Base-by-base conservation (phyloP, 441 rosid genomes). In the Sinapis alba region DNA sequence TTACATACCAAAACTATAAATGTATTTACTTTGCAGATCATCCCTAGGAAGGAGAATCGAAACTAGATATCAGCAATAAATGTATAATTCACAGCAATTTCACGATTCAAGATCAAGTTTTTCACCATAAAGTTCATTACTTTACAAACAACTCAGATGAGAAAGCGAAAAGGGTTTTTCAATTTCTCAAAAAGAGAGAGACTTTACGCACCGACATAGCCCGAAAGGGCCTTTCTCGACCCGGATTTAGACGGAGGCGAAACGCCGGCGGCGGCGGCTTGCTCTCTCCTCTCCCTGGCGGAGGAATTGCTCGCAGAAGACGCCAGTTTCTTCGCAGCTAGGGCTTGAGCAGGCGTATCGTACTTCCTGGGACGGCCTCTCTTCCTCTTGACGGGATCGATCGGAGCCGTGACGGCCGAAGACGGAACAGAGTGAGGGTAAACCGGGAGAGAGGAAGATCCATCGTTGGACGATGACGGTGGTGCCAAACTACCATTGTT, bases 291-390 rank as follows among this genome's bases (percentile, higher is more conserved):
- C 34, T 80, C 85, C 74, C 83, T 82, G 0, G 85, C 75, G 20
- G 74, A 75, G 0, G 78, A 82, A 64, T 72, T 71, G 73, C 74
- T 74, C 0, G 82, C 79, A 41, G 90, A 83, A 50, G 90, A 83
- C 7, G 94, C 89, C 76, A 84, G 79, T 75, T 84, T 90, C 88
- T 86, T 93, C 12, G 97, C 97, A 1, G 93, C 95, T 70, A 89
- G 54, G 57, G 97, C 98, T 69, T 87, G 95, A 34, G 89, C 97
- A 13, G 92, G 95, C 18, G 98, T 93, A 1, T 83, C 93, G 65
- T 93, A 93, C 93, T 91, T 95, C 81, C 97, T 84, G n/a, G 89
- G 99, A 68, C 88, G 79, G 19, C 92, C 98, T 32, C 93, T 84
- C 88, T 87, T 95, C 84, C 92, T 83, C 89, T 83, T 76, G 26